Percentiles rank a stretch among this genome's conserved stretches.
These are phyloP conservation scores for Aspergillus arachidicola DNA, from an alignment of 2,329 filamentous ascomycete species.

Conservation along the genomic window DNA sequence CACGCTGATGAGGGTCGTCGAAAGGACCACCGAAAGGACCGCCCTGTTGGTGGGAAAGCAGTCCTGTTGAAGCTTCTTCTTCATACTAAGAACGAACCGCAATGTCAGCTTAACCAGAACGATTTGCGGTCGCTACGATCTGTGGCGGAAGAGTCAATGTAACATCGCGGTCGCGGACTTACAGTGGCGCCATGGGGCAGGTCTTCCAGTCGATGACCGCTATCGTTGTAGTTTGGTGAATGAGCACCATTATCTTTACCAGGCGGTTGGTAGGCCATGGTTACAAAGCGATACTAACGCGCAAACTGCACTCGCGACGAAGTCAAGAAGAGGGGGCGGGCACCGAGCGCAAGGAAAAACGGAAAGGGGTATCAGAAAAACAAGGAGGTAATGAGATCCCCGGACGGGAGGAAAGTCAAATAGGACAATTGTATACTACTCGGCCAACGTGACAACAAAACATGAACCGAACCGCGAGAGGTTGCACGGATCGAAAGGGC, in stretches of 20 bases:
- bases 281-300: conserved; percentile 25
- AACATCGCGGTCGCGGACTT: conserved; percentile 37
- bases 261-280: conserved; percentile 67
- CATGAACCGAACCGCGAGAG: conserved; percentile 6
- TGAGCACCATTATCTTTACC: conserved; percentile 33
- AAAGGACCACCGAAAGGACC: conserved; percentile 49
- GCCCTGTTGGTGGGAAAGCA: conserved; percentile 49
- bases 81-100: conserved; percentile 29
- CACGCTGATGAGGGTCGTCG: conserved; percentile 61
- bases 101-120: neutral
- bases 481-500: neutral
- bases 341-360: conserved; percentile 21
- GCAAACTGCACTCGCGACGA: conserved; percentile 17
- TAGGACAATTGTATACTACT: conserved; percentile 8
- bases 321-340: conserved; percentile 13
- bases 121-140: neutral
- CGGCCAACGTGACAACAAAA: neutral
- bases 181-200: conserved; percentile 62
- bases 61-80: conserved; percentile 51
- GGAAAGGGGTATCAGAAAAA: conserved; percentile 26
- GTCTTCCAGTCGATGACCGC: conserved; percentile 69
- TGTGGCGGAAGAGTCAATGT: neutral
- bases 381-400: conserved; percentile 16
- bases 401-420: conserved; percentile 16
- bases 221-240: conserved; percentile 57